Base-by-base conservation (phyloP, 2,329 filamentous ascomycete genomes). In the Colletotrichum filicis region DNA sequence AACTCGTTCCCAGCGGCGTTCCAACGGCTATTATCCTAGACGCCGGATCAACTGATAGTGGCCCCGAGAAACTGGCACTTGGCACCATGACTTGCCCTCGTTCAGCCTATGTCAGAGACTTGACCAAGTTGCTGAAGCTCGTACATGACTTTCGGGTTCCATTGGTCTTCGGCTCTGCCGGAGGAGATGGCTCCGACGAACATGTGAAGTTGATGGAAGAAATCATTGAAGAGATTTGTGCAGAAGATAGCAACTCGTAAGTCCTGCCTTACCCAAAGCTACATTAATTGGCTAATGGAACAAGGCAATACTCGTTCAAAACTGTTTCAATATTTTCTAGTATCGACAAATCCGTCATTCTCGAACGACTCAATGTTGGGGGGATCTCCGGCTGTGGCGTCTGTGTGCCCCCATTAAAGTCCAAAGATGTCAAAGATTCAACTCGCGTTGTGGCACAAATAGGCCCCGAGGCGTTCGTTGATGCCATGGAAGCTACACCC, bases 151-250 rank as follows among this genome's bases (percentile, higher is more conserved):
- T 81, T 58, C 78, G 76, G 4, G 79, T 85, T 0, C 82, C 83
- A 0, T 68, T 88, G 0, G 77, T 88, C 3, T 83, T 87, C 59
- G 78, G 81, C 4, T 87, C 85, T 1, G 85, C 81, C 0, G 87
- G 87, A 0, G 87, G 87, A 0, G 85, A 87, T 74, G 87, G 87
- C 0, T 83, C 80, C 4, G 81, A 86, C 52, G 80, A 80, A 1
- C 85, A 87, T 71, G 85, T 87, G 0, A 65, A 78, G 24, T 78
- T 81, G 12, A 82, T 87, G 66, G 28, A 81, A 0, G 77, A 83
- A 1, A 83, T 87, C 4, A 80, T 87, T 0, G 49, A 77, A 5
- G 82, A 84, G 37, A 81, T 85, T 60, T 72, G 75, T 16, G 66
- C 75, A 8, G 77, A 80, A 46, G 63, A 78, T 16, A 79, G 75